These are phyloP conservation scores for Talaromyces stipitatus DNA, from an alignment of 495 filamentous ascomycete species.

Conservation along the genomic window DNA sequence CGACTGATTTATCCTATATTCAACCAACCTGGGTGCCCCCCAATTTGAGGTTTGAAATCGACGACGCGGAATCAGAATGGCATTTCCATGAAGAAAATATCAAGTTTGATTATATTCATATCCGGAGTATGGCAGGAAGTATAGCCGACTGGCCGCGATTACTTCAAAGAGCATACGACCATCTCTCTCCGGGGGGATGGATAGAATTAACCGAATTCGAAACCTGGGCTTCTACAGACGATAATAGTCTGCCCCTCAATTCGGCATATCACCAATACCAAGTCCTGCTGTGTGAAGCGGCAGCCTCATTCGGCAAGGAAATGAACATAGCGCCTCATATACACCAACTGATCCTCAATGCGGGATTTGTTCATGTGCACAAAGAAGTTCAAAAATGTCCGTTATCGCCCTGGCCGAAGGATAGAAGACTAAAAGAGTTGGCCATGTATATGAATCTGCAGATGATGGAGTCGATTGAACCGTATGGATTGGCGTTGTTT, in stretches of 20 bases:
- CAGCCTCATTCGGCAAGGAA: constrained; percentile 29
- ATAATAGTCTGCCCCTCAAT: constrained; percentile 24
- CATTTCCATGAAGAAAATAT: constrained; percentile 15
- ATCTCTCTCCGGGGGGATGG: constrained; percentile 47
- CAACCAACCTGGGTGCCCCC: constrained; percentile 25
- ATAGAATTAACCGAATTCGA: constrained; percentile 50
- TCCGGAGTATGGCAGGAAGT: constrained; percentile 36
- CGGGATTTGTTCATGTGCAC: constrained; percentile 49
- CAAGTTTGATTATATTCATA: constrained; percentile 51
- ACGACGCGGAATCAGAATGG: constrained; percentile 21
- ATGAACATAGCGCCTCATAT: constrained; percentile 25
- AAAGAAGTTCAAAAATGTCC: constrained; percentile 17
- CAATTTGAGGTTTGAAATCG: constrained; percentile 20
- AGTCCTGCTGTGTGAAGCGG: constrained; percentile 21
- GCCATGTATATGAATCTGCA: constrained; percentile 31
- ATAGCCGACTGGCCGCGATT: constrained; percentile 39
- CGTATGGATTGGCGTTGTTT: constrained; percentile 46
- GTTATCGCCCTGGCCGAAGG: constrained; percentile 43
- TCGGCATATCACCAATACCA: constrained; percentile 19
- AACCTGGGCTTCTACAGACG: constrained; percentile 23
- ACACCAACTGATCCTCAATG: constrained; percentile 27
- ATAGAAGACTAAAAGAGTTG: constrained; percentile 40
- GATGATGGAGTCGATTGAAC: constrained; percentile 38
- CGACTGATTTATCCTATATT: constrained; percentile 26
- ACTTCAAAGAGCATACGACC: constrained; percentile 23